Base-by-base conservation (phyloP, 2,329 filamentous ascomycete species). In the Fusarium abutilonis region DNA sequence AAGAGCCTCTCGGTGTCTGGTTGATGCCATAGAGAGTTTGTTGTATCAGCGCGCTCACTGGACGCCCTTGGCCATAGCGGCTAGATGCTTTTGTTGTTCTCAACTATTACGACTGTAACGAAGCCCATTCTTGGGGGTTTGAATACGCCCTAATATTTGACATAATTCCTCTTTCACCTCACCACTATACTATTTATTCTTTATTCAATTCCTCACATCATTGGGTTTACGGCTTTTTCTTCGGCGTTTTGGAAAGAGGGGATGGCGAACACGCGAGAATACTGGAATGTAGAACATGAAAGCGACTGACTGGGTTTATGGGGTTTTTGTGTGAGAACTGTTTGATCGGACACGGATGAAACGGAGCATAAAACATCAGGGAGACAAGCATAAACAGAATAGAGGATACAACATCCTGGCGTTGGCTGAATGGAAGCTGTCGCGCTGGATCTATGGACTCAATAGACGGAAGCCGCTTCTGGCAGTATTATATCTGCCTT, bases 1-100 rank as follows among this genome's bases (percentile, higher is more conserved):
- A 72, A 71, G 42, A 74, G 66, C 17, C 63, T 76, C 10, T 72
- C 72, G 7, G 62, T 74, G 13, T 60, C 69, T 34, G 28, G 52
- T 26, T 54, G 60, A 47, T 51, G 38, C 29, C 34, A 14, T 21
- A 29, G 44, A 29, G 44, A 31, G 21, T 11, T 64, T 41, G 14
- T 35, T 34, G 38, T 21, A 11, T 48, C 36, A 9, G 17, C 17
- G 41, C 19, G 26, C 36, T 21, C 11, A 38, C 38, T 29, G 36
- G 28, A 51, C 35, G n/a, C 42, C n/a, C 36, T 50, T 47, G 28
- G 32, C 15, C 31, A 38, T 39, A 17, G 17, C 28, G 44, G 15
- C 19, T 31, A 44, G 17, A 9, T 17, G 17, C 14, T 46, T 17
- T 52, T 26, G 36, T 34, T 26, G 26, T 49, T 44, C 28, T 41